Evolutionary conservation across 257 asterid species (phyloP).

Genomic region (Perilla frutescens): DNA sequence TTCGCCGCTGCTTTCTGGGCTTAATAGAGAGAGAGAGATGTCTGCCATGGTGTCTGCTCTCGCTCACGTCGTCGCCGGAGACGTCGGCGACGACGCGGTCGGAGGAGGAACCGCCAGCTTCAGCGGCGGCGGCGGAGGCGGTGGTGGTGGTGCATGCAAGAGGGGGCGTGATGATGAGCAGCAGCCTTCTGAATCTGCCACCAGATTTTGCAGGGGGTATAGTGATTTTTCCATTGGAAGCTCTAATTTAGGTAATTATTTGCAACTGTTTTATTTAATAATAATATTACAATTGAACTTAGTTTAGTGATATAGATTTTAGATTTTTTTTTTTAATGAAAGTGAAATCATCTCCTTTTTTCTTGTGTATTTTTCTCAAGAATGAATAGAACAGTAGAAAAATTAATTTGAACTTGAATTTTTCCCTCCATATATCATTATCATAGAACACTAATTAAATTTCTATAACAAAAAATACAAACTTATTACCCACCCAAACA

Average conservation of each 20-base stretch:
- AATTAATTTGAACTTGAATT: no score
- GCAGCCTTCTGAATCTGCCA: constrained; percentile 22
- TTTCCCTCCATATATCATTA: no score
- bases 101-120: constrained; percentile 14
- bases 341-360: no score
- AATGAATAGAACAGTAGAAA: not conserved
- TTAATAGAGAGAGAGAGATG: constrained; percentile 67
- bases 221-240: constrained; percentile 35
- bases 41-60: constrained; percentile 70
- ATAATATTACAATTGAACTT: no score
- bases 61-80: constrained; percentile 68
- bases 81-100: constrained; percentile 13
- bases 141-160: constrained; percentile 44
- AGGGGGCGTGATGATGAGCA: constrained; percentile 55
- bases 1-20: constrained; percentile 43
- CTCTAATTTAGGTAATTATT: constrained; percentile 47
- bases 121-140: not conserved
- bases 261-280: not conserved
- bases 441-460: no score
- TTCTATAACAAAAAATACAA: no score
- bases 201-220: constrained; percentile 36
- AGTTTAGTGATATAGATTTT: no score
- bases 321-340: no score
- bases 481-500: no score
- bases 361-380: not conserved